A percentile compares a stretch with the other conserved stretches of the same genome.
These are phyloP conservation scores for Verticillium tricorpus DNA, from an alignment of 2,329 filamentous ascomycete genomes.

Conservation along the genomic window DNA sequence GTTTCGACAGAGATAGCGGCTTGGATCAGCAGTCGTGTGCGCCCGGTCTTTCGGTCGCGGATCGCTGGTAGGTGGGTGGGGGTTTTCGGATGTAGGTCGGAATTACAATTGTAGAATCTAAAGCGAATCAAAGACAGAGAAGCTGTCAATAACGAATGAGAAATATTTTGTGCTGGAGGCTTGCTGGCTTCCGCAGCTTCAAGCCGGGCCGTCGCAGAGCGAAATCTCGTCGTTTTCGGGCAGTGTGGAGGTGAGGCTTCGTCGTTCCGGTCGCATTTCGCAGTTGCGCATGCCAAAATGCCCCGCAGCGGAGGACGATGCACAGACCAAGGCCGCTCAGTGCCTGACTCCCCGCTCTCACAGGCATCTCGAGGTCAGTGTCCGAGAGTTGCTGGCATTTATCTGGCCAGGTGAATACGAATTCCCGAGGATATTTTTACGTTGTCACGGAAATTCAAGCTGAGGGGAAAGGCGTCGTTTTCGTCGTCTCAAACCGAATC, in stretches of 20 bases:
- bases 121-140: neutral
- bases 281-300: neutral
- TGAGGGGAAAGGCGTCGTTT: neutral
- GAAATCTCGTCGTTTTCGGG: neutral
- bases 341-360: neutral
- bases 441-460: too few relatives aligned
- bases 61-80: neutral
- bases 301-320: neutral
- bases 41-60: neutral
- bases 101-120: neutral
- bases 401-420: neutral
- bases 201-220: neutral
- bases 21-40: neutral
- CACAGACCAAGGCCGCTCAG: neutral
- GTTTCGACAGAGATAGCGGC: neutral
- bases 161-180: neutral
- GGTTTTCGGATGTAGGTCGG: neutral
- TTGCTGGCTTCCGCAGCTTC: neutral
- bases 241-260: neutral
- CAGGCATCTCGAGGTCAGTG: neutral
- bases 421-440: too few relatives aligned
- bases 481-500: neutral
- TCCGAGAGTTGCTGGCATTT: neutral
- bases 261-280: neutral
- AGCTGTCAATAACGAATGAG: neutral